Conservation (phyloP, 768 basidiomycete species). For the Jaapia argillacea region DNA sequence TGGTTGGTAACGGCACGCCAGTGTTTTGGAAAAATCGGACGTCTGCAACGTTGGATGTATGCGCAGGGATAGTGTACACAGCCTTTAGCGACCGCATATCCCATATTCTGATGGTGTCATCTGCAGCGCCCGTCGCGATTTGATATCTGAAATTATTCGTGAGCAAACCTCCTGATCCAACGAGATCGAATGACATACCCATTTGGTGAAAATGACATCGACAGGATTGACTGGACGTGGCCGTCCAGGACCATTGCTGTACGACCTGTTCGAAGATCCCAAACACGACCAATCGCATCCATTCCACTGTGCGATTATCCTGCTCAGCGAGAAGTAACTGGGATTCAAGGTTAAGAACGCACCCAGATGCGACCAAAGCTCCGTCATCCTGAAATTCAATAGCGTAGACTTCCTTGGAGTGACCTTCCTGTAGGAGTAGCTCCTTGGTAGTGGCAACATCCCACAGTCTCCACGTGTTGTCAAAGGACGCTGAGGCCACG, state of each 20-base stretch:
- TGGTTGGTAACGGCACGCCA: conserved; percentile 32
- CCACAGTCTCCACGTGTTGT: conserved; percentile 97
- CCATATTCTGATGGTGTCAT: conserved; percentile 98
- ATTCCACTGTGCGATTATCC: conserved; percentile 65
- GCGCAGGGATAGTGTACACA: conserved; percentile 94
- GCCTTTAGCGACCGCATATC: conserved; percentile 90
- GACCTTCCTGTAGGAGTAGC: conserved; percentile 87
- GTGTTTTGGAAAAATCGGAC: conserved; percentile 85
- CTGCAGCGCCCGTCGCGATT: conserved; percentile 93
- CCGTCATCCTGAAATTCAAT: conserved; percentile 97
- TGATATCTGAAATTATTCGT: conserved; percentile 57
- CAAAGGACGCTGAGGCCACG: conserved; percentile 91
- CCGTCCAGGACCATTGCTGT: conserved; percentile 98
- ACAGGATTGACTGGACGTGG: conserved; percentile 86
- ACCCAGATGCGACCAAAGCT: conserved; percentile 90
- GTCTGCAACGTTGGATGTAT: conserved; percentile 91
- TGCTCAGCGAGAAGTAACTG: conserved; percentile 1
- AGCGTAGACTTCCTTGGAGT: conserved; percentile 92
- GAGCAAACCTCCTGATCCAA: neutral
- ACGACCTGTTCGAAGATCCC: conserved; percentile 91
- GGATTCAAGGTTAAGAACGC: conserved; percentile 15
- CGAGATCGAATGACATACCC: conserved; percentile 47
- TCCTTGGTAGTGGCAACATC: conserved; percentile 79
- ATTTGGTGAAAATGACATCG: conserved; percentile 90
- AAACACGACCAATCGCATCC: conserved; percentile 93